Conservation (phyloP, 257 asterid genomes). For the Petrea volubilis region DNA sequence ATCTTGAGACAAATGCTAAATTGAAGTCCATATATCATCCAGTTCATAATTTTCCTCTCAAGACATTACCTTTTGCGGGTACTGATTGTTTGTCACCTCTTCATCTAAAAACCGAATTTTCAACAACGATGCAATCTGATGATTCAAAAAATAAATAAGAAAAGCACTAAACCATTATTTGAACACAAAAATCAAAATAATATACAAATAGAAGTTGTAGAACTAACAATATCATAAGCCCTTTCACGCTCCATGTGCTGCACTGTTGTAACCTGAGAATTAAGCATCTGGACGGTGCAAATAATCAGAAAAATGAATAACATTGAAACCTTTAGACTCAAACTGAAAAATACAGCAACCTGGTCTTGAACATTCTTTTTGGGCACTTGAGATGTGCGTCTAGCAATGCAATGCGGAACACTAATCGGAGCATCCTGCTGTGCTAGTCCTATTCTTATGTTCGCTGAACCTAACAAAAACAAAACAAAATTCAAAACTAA, state of each 20-base stretch:
- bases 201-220: background rate
- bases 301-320: constrained; percentile 9
- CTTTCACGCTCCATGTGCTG: constrained; percentile 97
- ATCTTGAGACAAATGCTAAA: constrained; percentile 2
- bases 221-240: constrained; percentile 92
- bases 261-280: constrained; percentile 88
- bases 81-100: constrained; percentile 62
- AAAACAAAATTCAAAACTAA: background rate
- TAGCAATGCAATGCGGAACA: constrained; percentile 88
- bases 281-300: constrained; percentile 60
- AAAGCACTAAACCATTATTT: background rate
- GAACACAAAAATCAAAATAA: background rate
- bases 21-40: background rate
- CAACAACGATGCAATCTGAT: constrained; percentile 86
- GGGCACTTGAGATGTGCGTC: constrained; percentile 70
- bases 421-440: constrained; percentile 72
- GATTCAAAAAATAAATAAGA: constrained; percentile 2
- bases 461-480: constrained; percentile 61
- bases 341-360: constrained; percentile 32
- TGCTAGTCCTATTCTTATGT: constrained; percentile 83
- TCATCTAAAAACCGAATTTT: constrained; percentile 90
- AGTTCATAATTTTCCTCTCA: background rate
- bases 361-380: constrained; percentile 82
- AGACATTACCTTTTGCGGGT: constrained; percentile 68
- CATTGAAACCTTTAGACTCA: background rate